phyloP scores from a whole-genome alignment of 371 early-diverging fungal species.

The Sporodiniella umbellata region DNA sequence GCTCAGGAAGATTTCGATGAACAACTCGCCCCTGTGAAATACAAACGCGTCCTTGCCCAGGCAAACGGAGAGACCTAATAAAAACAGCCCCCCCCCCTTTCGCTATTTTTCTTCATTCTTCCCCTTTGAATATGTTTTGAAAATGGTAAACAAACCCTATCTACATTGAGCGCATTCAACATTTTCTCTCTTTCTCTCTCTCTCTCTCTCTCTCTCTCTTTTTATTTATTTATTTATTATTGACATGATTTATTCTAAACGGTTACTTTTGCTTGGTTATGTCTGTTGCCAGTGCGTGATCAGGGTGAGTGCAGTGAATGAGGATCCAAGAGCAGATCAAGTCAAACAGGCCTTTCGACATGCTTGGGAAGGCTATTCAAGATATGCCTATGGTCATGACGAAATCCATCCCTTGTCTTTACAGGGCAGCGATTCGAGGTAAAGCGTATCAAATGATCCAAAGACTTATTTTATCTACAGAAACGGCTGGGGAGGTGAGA shows the following conservation, averaged over 20 bases:
- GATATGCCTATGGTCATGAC: slow-evolving; percentile 58
- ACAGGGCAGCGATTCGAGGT: slow-evolving; percentile 59
- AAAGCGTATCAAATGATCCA: no score
- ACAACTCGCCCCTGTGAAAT: slow-evolving; percentile 12
- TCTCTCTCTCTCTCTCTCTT: background rate
- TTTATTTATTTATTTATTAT: background rate
- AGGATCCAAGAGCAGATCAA: slow-evolving; percentile 5
- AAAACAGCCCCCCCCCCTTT: no score
- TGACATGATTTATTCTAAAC: slow-evolving; percentile 7
- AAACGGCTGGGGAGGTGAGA: slow-evolving; percentile 50
- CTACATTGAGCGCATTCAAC: no score
- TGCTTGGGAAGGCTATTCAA: slow-evolving; percentile 79
- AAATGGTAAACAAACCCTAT: no score
- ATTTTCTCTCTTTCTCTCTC: background rate
- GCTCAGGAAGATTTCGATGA: slow-evolving; percentile 47
- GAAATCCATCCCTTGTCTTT: slow-evolving; percentile 52
- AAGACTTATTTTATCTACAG: slow-evolving; percentile 18
- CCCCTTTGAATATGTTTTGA: no score
- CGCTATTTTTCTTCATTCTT: no score
- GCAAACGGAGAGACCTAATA: no score
- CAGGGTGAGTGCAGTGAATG: background rate
- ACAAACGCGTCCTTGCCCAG: slow-evolving; percentile 3
- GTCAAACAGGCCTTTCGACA: slow-evolving; percentile 57
- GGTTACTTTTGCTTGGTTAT: background rate
- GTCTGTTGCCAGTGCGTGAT: background rate